Base-by-base conservation (phyloP, 345 rosid species). In the Bruguiera parviflora region DNA sequence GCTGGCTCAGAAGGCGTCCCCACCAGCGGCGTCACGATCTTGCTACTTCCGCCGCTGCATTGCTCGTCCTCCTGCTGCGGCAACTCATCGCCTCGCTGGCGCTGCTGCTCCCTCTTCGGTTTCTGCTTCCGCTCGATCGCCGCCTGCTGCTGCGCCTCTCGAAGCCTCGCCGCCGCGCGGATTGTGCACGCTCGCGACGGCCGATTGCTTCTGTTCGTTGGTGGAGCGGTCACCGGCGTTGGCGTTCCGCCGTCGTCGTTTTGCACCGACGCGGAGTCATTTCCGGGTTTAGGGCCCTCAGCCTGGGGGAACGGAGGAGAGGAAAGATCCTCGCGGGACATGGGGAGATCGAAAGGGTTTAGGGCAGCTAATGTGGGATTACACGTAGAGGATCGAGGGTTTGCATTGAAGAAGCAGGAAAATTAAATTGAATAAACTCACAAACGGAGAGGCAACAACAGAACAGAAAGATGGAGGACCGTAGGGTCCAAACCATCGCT, bases 141-240 rank as follows among this genome's bases (percentile, higher is more conserved):
- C 9, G 84, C 87, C 74, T 75, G 89, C 67, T 73, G 81, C 37
- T 77, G 80, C 56, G 80, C 88, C 51, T 85, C 90, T n/a, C 84
- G 82, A 56, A 89, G 89, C 57, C 97, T 78, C 67, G 89, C 92
- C 20, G 92, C 87, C 0, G 99, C 84, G 56, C 98, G 86, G 22
- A 96, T 66, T 25, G 99, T 90, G 70, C 99, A 96, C 9, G 99
- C 98, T 49, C 99, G 97, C 3, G 99, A 85, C 28, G 99, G 98
- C 10, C 98, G 86, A 47, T 86, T 91, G 67, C 96, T 92, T 79
- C 95, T 78, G 37, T 59, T 67, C 33, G 56, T 53, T 3, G 72
- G 46, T 4, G 72, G 59, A 2, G 85, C 73, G 39, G 78, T 69
- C 15, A 74, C 67, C 33, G 78, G 69, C 2, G 4, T 28, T 33